Conservation (phyloP, 345 rosid genomes). For the Hibiscus tridactylites region DNA sequence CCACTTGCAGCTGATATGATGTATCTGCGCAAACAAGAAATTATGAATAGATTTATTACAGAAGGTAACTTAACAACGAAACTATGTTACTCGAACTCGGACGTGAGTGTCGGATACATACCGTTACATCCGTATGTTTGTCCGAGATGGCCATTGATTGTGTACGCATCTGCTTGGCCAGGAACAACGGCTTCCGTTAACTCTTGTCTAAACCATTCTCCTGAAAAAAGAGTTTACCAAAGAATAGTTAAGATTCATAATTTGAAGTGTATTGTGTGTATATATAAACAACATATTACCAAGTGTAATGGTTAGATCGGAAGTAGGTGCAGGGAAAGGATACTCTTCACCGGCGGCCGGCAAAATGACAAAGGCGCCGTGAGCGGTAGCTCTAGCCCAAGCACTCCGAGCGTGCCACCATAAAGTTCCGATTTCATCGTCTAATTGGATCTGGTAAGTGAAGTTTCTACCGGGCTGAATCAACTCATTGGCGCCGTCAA, state of each 20-base stretch:
- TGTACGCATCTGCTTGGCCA: conserved; percentile 32
- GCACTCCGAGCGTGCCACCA: conserved; percentile 60
- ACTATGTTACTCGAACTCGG: neutral
- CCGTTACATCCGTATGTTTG: conserved; percentile 23
- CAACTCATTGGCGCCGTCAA: conserved; percentile 46
- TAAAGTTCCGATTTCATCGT: conserved; percentile 36
- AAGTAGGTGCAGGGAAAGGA: conserved; percentile 22
- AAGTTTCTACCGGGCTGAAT: conserved; percentile 32
- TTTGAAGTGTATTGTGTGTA: neutral
- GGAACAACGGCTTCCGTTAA: conserved; percentile 15
- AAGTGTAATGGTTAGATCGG: conserved; percentile 24
- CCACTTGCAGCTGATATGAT: neutral
- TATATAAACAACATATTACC: conserved; percentile 11
- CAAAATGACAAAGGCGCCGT: conserved; percentile 35
- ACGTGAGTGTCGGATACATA: neutral
- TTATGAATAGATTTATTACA: neutral
- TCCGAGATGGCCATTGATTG: conserved; percentile 45
- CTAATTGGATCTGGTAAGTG: conserved; percentile 26
- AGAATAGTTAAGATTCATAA: neutral
- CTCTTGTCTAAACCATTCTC: conserved; percentile 37
- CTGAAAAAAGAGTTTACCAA: neutral
- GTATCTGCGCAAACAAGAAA: conserved; percentile 7
- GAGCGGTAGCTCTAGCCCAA: conserved; percentile 39
- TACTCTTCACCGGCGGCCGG: conserved; percentile 13
- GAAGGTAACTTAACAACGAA: neutral